phyloP scores from a whole-genome alignment of 108 stramenopile genomes.

The Bacterosira constricta region DNA sequence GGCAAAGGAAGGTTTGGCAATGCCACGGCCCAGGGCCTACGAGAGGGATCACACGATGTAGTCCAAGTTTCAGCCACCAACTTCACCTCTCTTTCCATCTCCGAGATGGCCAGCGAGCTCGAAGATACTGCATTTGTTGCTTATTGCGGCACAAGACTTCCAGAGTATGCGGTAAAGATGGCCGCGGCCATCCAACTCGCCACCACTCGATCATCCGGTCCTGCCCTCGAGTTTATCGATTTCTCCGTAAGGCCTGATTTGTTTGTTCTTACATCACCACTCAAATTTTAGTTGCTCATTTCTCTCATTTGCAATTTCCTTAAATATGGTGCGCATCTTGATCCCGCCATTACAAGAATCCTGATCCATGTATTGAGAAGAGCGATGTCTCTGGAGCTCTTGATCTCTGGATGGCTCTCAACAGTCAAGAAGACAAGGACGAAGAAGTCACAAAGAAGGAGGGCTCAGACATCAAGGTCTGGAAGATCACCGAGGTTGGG shows the following conservation, averaged over 20 bases:
- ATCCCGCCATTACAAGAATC: too few relatives aligned
- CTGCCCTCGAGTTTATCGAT: neutral
- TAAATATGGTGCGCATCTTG: too few relatives aligned
- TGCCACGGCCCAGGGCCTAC: neutral
- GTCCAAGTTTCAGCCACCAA: neutral
- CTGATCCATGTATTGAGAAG: neutral
- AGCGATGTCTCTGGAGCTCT: neutral
- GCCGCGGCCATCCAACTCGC: neutral
- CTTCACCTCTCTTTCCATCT: neutral
- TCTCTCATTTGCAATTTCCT: too few relatives aligned
- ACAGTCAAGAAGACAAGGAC: too few relatives aligned
- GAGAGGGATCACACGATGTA: neutral
- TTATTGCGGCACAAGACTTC: constrained; percentile 1
- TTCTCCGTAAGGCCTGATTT: too few relatives aligned
- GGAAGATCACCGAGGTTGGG: constrained; percentile 2
- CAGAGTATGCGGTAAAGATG: neutral
- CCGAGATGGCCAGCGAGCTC: neutral
- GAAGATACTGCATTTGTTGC: neutral
- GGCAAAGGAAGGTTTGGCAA: constrained; percentile 6
- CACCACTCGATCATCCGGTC: neutral
- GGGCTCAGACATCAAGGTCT: neutral
- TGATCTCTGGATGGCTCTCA: constrained; percentile 1
- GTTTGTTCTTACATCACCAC: too few relatives aligned
- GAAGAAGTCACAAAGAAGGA: neutral
- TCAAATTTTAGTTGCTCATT: too few relatives aligned